These are phyloP conservation scores for Cercophora samala DNA, from an alignment of 495 filamentous ascomycete species.

Conservation along the genomic window DNA sequence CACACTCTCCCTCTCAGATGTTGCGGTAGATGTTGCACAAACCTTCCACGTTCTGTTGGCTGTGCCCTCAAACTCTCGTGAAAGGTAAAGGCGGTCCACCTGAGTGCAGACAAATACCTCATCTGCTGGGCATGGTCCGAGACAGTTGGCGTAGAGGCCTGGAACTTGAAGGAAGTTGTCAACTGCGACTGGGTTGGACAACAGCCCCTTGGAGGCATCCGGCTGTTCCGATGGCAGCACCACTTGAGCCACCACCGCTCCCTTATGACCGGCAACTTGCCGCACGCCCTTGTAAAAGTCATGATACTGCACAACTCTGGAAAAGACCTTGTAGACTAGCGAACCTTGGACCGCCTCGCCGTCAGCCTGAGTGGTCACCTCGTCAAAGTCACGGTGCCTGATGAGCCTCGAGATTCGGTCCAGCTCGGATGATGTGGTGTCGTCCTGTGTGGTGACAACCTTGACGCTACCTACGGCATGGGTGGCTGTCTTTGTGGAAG, in stretches of 20 bases:
- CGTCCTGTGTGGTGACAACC: not conserved
- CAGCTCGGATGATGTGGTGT: not conserved
- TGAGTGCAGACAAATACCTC: too few species aligned
- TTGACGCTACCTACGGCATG: not conserved
- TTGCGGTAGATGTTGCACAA: slow-evolving; percentile 31
- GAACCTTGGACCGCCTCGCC: not conserved
- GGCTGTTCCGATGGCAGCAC: not conserved
- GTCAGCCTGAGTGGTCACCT: not conserved
- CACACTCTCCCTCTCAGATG: not conserved
- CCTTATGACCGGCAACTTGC: not conserved
- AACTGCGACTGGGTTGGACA: too few species aligned
- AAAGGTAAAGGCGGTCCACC: too few species aligned
- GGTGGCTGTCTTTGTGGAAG: not conserved
- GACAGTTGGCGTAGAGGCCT: too few species aligned
- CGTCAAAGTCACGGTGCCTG: not conserved
- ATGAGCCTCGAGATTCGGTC: not conserved
- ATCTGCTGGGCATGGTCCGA: too few species aligned
- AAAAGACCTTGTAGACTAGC: not conserved
- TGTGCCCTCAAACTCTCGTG: too few species aligned
- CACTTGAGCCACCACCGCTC: not conserved
- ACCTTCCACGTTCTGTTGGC: slow-evolving; percentile 15
- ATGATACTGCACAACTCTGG: not conserved
- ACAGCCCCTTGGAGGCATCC: too few species aligned
- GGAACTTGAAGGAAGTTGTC: too few species aligned
- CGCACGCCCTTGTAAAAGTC: not conserved